Percentiles rank a stretch among this genome's conserved stretches.
Evolutionary conservation across 2,329 filamentous ascomycete species (phyloP).

Genomic region (Talaromyces piceae): DNA sequence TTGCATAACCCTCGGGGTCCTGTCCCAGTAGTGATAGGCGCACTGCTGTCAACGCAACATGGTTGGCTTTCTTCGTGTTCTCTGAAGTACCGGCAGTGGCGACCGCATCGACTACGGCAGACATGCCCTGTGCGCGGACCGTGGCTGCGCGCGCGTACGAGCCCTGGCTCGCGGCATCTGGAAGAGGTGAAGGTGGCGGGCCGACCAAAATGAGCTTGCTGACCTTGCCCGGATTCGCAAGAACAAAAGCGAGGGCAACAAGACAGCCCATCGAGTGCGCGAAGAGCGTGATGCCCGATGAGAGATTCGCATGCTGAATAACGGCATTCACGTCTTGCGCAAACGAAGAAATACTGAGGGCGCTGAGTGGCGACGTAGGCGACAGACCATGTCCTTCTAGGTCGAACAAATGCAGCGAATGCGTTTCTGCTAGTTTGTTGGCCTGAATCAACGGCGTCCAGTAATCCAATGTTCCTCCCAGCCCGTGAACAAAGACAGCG

Average conservation of each 20-base stretch:
- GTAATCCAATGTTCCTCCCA: conserved; percentile 42
- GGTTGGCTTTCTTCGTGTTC: conserved; percentile 30
- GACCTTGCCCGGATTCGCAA: conserved; percentile 34
- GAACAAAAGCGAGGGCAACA: conserved; percentile 38
- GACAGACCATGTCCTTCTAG: conserved; percentile 51
- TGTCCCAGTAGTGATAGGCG: conserved; percentile 41
- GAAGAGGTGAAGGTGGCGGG: conserved; percentile 41
- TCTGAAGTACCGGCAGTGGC: conserved; percentile 30
- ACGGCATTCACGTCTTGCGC: conserved; percentile 37
- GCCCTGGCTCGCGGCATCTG: conserved; percentile 25
- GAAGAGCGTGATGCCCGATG: conserved; percentile 33
- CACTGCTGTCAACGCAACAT: conserved; percentile 36
- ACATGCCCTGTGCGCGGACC: conserved; percentile 41
- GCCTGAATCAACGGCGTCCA: conserved; percentile 40
- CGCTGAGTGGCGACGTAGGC: conserved; percentile 41
- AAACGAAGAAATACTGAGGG: conserved; percentile 38
- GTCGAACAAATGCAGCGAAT: conserved; percentile 42
- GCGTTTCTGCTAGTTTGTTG: conserved; percentile 18
- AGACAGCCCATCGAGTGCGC: conserved; percentile 49
- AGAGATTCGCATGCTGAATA: conserved; percentile 23
- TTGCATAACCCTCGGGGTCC: conserved; percentile 50
- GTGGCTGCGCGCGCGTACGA: conserved; percentile 30
- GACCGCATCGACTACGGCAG: conserved; percentile 35
- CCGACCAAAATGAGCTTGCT: conserved; percentile 42
- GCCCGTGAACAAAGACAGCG: conserved; percentile 49